Evolutionary conservation across 345 rosid genomes (phyloP), one percentile per base, ranked within the genome.

Genomic region (Eucalyptus regnans): DNA sequence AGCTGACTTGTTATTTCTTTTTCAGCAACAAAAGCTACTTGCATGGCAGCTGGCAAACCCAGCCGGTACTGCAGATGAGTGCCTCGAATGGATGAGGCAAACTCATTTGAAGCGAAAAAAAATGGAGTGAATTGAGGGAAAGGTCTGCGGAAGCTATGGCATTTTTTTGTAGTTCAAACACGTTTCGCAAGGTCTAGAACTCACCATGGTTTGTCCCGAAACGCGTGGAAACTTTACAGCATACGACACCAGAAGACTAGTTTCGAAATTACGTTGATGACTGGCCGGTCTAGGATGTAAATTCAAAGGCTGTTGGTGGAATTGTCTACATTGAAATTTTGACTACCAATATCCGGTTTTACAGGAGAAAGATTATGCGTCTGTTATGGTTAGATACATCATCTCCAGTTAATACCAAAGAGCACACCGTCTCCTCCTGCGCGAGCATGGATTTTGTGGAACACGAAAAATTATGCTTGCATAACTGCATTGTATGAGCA

Each of bases 11-110:
- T 50, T 86, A 25, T 71, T 37, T 90, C 89, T 84, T 25, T 90
- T 84, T 91, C 98, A 97, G 99, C 97, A 97, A 94, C 95, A 95
- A 88, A 96, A 94, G 71, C 83, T 95, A 66, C 91, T 95, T 13
- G 95, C 95, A 64, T 97, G 99, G 99, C 98, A 97, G 94, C 94
- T 97, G 15, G 96, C 96, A 43, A 91, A 95, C 90, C 97, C 97
- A 16, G 87, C 92, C 10, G 96, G 97, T 48, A 93, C 96, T 50
- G 89, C 94, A 1, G 97, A 96, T 83, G 97, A 97, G 93, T 96
- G 97, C 90, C 93, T 96, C n/a, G 97, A 95, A 43, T 97, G 99
- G 99, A 97, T 97, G 97, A 95, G 90, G 91, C 91, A 95, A 91
- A 91, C 94, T 14, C 91, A 95, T 90, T 90, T 89, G 46, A 97